Base-by-base conservation (phyloP, 345 rosid species). In the Salix arbutifolia region DNA sequence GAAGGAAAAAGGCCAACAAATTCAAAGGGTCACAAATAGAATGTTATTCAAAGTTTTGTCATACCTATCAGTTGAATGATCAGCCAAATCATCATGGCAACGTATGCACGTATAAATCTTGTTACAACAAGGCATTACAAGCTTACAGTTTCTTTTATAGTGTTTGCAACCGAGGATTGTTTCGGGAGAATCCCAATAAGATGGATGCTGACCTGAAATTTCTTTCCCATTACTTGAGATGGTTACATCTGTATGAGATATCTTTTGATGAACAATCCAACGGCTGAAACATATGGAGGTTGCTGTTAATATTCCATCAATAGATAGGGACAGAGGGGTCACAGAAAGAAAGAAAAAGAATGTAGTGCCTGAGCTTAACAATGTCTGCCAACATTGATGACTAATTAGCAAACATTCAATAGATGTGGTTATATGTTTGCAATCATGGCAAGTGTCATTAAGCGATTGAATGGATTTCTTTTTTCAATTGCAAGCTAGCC, bases 11-110 rank as follows among this genome's bases (percentile, higher is more conserved):
- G 19, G 74, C 40, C 38, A 68, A 30, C 9, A 65, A 69, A 48
- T 74, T 61, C 35, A 8, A 38, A 30, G 73, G 74, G 65, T 3
- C 33, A 67, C 70, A 68, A 46, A 4, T 40, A 17, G 2, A 75
- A 73, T 72, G 4, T 56, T 52, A 37, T 46, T 53, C 60, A 21
- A 19, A 56, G 18, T 2, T 71, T 31, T 72, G 60, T 37, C 76
- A 69, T 84, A 94, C 98, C 97, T 92, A 69, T 92, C 92, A 72
- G 87, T 50, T 61, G 74, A 73, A 83, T 94, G 98, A 84, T 90
- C 97, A 74, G 84, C 82, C 60, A 79, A 84, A 83, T 94, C 98
- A 81, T 94, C 91, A 66, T 94, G 98, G 86, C 98, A 94, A 53
- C 87, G 89, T 80, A 90, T 85, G 84, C 97, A 94, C 3, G 93